Conservation (phyloP, 225 moss, liverwort and hornwort genomes). For the Pseudoscleropodium purum region DNA sequence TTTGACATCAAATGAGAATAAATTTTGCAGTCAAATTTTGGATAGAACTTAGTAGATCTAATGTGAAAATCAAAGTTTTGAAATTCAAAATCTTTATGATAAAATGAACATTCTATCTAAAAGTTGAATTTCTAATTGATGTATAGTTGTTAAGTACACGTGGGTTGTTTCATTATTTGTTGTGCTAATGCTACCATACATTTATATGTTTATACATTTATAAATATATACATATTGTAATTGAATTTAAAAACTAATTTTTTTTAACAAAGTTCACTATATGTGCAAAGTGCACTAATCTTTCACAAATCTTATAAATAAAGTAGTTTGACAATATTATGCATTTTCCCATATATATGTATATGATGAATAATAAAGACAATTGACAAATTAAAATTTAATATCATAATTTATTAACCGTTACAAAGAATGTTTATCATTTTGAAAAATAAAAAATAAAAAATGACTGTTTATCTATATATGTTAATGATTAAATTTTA, state of each 20-base stretch:
- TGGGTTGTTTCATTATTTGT: neutral
- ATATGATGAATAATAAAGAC: too few species aligned
- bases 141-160: neutral
- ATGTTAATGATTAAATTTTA: neutral
- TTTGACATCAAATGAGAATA: neutral
- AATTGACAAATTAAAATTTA: neutral
- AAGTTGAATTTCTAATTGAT: neutral
- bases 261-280: too few species aligned
- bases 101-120: neutral
- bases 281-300: too few species aligned
- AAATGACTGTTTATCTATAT: neutral
- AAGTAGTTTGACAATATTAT: too few species aligned
- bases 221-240: too few species aligned
- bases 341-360: too few species aligned
- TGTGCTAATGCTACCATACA: too few species aligned
- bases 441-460: too few species aligned
- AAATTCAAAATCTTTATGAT: neutral
- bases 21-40: neutral
- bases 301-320: too few species aligned
- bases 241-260: too few species aligned
- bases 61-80: neutral
- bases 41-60: neutral
- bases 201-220: too few species aligned
- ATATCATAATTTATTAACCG: neutral
- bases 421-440: neutral